Conservation (phyloP, 306 rosid species). For the apple (Malus domestica) region DNA sequence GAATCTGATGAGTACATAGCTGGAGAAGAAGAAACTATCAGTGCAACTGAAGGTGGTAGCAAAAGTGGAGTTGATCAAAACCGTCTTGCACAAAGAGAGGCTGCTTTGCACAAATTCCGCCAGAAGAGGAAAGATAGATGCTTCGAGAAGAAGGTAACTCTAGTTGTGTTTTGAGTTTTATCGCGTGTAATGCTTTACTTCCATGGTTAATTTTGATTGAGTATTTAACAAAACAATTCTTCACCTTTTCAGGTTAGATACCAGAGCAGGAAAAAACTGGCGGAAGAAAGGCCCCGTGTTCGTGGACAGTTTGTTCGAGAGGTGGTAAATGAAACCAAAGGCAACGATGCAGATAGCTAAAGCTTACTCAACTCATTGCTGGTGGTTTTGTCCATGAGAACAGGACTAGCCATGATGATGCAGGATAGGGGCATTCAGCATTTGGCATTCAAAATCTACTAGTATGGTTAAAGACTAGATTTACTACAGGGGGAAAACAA, state of each 20-base stretch:
- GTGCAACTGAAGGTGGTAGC: constrained; percentile 20
- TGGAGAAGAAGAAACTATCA: constrained; percentile 23
- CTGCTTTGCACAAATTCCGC: constrained; percentile 37
- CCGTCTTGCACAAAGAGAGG: constrained; percentile 34
- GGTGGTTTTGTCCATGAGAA: not conserved
- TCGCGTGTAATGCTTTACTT: not conserved
- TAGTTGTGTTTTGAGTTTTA: not conserved
- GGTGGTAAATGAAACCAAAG: constrained; percentile 8
- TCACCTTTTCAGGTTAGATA: constrained; percentile 22
- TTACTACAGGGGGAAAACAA: not conserved
- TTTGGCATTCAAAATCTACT: not conserved
- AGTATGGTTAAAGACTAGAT: no score
- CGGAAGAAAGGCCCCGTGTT: constrained; percentile 28
- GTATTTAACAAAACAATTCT: not conserved
- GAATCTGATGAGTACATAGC: constrained; percentile 17
- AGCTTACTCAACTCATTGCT: not conserved
- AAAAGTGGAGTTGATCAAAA: not conserved
- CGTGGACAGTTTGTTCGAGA: constrained; percentile 33
- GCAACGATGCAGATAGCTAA: constrained; percentile 1
- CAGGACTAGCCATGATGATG: not conserved
- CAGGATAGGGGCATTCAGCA: not conserved
- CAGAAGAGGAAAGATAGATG: constrained; percentile 47
- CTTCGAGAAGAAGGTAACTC: constrained; percentile 45
- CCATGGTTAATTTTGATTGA: not conserved
- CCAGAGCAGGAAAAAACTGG: constrained; percentile 35